These are phyloP conservation scores for Pseudomonodictys pantanalensis DNA, from an alignment of 495 filamentous ascomycete genomes.

Conservation along the genomic window DNA sequence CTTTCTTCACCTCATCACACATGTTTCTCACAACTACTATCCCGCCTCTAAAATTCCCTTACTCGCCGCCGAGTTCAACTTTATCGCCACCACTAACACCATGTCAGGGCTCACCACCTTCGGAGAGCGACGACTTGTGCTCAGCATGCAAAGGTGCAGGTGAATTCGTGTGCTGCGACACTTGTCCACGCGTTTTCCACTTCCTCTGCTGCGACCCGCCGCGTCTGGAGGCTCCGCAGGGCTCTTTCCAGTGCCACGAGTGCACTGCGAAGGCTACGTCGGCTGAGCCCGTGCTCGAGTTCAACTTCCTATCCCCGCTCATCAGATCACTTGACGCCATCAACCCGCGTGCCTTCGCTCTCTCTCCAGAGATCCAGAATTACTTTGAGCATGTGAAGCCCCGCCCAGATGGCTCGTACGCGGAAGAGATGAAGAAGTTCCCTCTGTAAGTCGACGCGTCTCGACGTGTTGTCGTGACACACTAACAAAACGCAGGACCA, in stretches of 20 bases:
- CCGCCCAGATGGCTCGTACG: conserved; percentile 73
- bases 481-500: conserved; percentile 17
- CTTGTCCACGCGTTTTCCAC: conserved; percentile 82
- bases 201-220: conserved; percentile 81
- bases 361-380: conserved; percentile 65
- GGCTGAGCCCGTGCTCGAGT: conserved; percentile 19
- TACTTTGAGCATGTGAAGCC: conserved; percentile 72
- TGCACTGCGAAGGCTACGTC: conserved; percentile 51
- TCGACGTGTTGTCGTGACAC: background rate
- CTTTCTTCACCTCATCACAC: conserved; percentile 21
- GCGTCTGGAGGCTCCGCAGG: conserved; percentile 61
- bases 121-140: conserved; percentile 88
- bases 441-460: conserved; percentile 22
- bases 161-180: conserved; percentile 88
- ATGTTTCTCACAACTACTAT: conserved; percentile 25
- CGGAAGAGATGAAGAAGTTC: conserved; percentile 55
- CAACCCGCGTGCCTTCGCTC: conserved; percentile 68
- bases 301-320: conserved; percentile 54
- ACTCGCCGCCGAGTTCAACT: conserved; percentile 24
- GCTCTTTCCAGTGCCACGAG: conserved; percentile 79
- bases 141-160: conserved; percentile 76
- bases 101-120: conserved; percentile 44
- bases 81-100: conserved; percentile 23
- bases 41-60: conserved; percentile 20
- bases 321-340: conserved; percentile 58